phyloP scores from a whole-genome alignment of 148 eudicot species.

The Oxyria digyna region DNA sequence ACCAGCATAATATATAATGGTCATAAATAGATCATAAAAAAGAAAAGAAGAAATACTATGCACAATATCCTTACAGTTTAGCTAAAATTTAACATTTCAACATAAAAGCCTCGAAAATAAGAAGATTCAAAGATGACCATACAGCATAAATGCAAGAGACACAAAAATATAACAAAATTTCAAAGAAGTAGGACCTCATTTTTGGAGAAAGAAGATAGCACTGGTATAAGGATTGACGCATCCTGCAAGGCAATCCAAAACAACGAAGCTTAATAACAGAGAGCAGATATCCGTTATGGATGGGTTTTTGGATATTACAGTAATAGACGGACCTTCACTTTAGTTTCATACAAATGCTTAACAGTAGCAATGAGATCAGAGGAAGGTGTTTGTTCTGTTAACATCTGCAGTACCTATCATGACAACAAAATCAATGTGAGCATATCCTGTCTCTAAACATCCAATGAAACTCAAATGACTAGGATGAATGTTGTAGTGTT shows the following conservation, averaged over 20 bases:
- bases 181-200: constrained; percentile 38
- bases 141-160: background rate
- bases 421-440: too few species aligned
- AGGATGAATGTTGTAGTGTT: too few species aligned
- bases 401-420: too few species aligned
- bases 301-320: background rate
- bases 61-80: background rate
- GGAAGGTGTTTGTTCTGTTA: constrained; percentile 61
- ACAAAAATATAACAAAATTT: background rate
- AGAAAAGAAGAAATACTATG: background rate
- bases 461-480: too few species aligned
- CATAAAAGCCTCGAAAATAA: background rate
- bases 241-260: constrained; percentile 42
- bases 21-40: background rate
- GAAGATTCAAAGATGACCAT: background rate
- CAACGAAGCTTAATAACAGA: background rate
- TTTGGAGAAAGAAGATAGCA: constrained; percentile 72
- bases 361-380: constrained; percentile 66
- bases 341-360: constrained; percentile 80
- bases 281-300: background rate
- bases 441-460: too few species aligned
- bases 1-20: background rate
- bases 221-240: constrained; percentile 74
- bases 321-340: constrained; percentile 46
- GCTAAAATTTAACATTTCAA: too few species aligned